Base-by-base conservation (phyloP, 116 monocot species). In the Zostera marina region DNA sequence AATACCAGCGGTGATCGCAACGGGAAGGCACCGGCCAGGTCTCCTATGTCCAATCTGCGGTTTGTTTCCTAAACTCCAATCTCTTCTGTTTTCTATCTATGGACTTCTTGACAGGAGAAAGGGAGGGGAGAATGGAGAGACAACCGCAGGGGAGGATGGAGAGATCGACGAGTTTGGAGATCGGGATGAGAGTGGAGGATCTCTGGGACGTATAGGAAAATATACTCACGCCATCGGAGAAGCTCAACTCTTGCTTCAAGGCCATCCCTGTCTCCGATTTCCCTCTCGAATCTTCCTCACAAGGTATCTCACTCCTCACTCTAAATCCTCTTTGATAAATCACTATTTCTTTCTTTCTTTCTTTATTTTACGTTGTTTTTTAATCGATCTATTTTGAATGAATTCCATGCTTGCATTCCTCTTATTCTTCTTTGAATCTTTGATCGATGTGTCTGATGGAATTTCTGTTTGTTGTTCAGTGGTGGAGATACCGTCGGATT, bases 171-270 rank as follows among this genome's bases (percentile, higher is more conserved):
- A 81, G 75, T 69, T 68, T 76, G 44, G 90, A 90, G 74, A 63
- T 85, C 22, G 91, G 85, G 45, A 65, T 74, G 69, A 56, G 81
- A 20, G 62, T 85, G 69, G 91, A 85, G 70, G 84, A 84, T 25
- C 60, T 90, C 26, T 90, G 90, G 84, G 70, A 76, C 40, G 64
- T 64, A 16, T 58, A 59, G 21, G 81, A 90, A 68, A 70, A 78
- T 8, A 73, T 79, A 51, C 81, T 91, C 17, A 77, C 66, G 70
- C 81, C 74, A 11, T 72, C 85, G 40, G 79, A 91, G 79, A 81
- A 85, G 81, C 81, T 91, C 68, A 91, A 91, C 77, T 81, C 81
- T 63, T 85, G 84, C 81, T 91, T 91, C 60, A 74, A 82, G n/a
- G 62, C 45, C 63, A 67, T 91, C 44, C 74, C 77, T 21, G 91